phyloP scores from a whole-genome alignment of 805 yeast genomes.

The Aciculoconidium aculeatum region DNA sequence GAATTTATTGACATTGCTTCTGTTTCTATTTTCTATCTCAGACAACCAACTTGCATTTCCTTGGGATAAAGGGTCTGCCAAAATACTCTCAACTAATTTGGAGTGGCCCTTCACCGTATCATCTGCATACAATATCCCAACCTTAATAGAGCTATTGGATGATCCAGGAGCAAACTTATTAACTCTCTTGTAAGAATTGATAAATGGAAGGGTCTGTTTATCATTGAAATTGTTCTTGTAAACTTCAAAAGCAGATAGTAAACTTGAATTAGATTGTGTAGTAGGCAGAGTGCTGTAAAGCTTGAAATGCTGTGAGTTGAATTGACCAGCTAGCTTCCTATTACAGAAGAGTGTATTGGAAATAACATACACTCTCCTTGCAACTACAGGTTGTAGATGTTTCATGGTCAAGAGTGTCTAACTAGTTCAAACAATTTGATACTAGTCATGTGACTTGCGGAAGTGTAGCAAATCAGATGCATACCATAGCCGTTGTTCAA shows the following conservation, averaged over 20 bases:
- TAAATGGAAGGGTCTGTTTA: slow-evolving; percentile 11
- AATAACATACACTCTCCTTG: too few species aligned
- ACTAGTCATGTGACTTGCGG: too few species aligned
- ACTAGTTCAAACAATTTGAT: too few species aligned
- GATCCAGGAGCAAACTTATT: slow-evolving; percentile 7
- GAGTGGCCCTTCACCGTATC: slow-evolving; percentile 14
- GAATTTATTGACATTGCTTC: slow-evolving; percentile 16
- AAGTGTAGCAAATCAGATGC: too few species aligned
- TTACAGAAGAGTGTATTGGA: too few species aligned
- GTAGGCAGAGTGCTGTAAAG: too few species aligned
- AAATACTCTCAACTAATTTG: slow-evolving; percentile 28
- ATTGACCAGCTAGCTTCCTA: too few species aligned
- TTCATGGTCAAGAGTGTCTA: too few species aligned
- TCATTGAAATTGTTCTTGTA: slow-evolving; percentile 17
- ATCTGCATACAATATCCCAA: slow-evolving; percentile 31
- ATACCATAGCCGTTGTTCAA: too few species aligned
- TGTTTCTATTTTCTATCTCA: slow-evolving; percentile 17
- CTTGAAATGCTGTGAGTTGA: slow-evolving; percentile 2
- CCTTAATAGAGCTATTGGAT: slow-evolving; percentile 12
- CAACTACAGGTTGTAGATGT: too few species aligned
- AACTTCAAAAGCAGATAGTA: slow-evolving; percentile 3
- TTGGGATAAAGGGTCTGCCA: slow-evolving; percentile 37
- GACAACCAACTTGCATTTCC: slow-evolving; percentile 27
- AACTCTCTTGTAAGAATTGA: slow-evolving; percentile 12
- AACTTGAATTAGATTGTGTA: too few species aligned